Evolutionary conservation across 1,284 basidiomycete genomes (phyloP).

Genomic region (Clitocybe nebularis): DNA sequence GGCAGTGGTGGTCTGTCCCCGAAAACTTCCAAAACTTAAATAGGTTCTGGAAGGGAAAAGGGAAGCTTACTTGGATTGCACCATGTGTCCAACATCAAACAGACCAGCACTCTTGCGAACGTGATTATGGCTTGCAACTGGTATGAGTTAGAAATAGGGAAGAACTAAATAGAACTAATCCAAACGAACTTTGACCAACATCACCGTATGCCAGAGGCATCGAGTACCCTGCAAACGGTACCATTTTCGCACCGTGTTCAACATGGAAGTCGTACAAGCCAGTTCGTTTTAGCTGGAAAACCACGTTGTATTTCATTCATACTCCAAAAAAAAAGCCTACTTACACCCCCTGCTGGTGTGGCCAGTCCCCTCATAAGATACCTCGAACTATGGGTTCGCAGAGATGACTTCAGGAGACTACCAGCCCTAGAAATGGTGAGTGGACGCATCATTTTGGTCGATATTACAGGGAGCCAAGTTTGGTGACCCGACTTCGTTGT

Average conservation of each 20-base stretch:
- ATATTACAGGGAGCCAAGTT: not conserved
- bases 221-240: slow-evolving; percentile 91
- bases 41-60: slow-evolving; percentile 5
- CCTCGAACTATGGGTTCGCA: not conserved
- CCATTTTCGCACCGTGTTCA: slow-evolving; percentile 88
- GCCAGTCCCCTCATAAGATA: not conserved
- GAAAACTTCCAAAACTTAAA: slow-evolving; percentile 48
- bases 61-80: slow-evolving; percentile 67
- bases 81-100: slow-evolving; percentile 99
- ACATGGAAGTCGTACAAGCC: slow-evolving; percentile 91
- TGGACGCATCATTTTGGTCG: not conserved
- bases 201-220: slow-evolving; percentile 92
- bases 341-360: not conserved
- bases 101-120: slow-evolving; percentile 83
- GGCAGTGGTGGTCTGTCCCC: slow-evolving; percentile 64
- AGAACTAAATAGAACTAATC: too few relatives aligned
- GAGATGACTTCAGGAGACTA: not conserved
- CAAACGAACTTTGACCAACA: slow-evolving; percentile 71
- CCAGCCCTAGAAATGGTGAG: not conserved
- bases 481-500: too few relatives aligned
- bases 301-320: not conserved
- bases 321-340: not conserved
- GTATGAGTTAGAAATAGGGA: too few relatives aligned
- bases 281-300: slow-evolving; percentile 51
- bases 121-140: slow-evolving; percentile 91